These are phyloP conservation scores for Schrenkiella parvula DNA, from an alignment of 345 rosid genomes.

Conservation along the genomic window DNA sequence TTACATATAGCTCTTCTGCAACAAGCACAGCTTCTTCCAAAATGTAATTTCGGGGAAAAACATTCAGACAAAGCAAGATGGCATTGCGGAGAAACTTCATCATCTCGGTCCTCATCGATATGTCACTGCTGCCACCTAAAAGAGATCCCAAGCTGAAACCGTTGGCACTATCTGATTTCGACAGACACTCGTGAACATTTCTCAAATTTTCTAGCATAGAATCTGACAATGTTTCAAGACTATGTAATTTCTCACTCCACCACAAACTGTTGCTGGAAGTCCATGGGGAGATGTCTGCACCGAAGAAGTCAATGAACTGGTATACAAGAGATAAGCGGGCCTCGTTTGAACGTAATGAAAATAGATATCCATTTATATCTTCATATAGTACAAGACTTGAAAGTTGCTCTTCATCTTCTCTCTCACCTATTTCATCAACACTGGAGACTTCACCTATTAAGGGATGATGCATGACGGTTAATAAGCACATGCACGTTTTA, in stretches of 20 bases:
- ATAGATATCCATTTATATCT: constrained; percentile 72
- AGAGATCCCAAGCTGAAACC: constrained; percentile 45
- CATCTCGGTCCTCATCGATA: constrained; percentile 47
- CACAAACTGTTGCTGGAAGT: constrained; percentile 77
- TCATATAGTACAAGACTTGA: constrained; percentile 67
- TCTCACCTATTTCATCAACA: constrained; percentile 39
- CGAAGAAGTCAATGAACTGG: constrained; percentile 82
- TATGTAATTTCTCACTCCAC: constrained; percentile 64
- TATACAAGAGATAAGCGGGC: constrained; percentile 69
- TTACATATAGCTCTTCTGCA: constrained; percentile 74
- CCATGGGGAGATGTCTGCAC: constrained; percentile 65
- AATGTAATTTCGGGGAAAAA: constrained; percentile 73
- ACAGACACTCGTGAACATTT: constrained; percentile 37
- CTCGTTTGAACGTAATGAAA: constrained; percentile 64
- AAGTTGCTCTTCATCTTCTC: constrained; percentile 65
- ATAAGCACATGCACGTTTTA: neutral
- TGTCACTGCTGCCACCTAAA: constrained; percentile 41
- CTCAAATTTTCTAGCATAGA: constrained; percentile 46
- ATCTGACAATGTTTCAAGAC: constrained; percentile 64
- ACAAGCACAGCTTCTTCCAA: constrained; percentile 86
- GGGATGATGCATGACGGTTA: neutral
- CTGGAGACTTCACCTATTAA: constrained; percentile 41
- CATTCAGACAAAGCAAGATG: constrained; percentile 61
- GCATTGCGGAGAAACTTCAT: constrained; percentile 90
- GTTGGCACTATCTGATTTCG: constrained; percentile 32